These are phyloP conservation scores for Scedosporium boydii DNA, from an alignment of 2,329 filamentous ascomycete genomes.

Conservation along the genomic window DNA sequence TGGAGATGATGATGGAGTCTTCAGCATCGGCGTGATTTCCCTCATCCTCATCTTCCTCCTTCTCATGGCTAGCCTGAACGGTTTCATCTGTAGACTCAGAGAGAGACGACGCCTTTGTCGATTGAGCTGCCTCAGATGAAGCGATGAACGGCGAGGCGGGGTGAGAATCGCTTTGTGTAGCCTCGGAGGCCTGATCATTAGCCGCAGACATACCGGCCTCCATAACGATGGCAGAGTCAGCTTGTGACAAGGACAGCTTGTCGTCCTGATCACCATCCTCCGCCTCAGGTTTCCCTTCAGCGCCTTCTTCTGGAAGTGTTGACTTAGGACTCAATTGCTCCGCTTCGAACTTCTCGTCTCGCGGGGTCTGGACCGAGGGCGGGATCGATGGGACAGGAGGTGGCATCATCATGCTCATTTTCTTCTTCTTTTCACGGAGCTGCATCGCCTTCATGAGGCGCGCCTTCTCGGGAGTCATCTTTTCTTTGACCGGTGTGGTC, in stretches of 20 bases:
- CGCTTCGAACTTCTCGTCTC: background rate
- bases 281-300: constrained; percentile 7
- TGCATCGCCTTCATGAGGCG: constrained; percentile 92
- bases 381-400: constrained; percentile 4
- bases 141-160: constrained; percentile 44
- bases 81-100: constrained; percentile 56
- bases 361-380: background rate
- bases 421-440: constrained; percentile 70
- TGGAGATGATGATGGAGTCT: background rate
- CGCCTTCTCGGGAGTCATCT: constrained; percentile 80
- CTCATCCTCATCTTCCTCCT: constrained; percentile 14
- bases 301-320: constrained; percentile 13
- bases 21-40: background rate
- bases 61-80: constrained; percentile 29
- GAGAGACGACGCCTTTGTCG: constrained; percentile 54
- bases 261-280: constrained; percentile 20
- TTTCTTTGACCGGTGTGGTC: constrained; percentile 33
- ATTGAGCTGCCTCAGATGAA: constrained; percentile 46
- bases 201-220: constrained; percentile 31
- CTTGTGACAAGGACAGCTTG: constrained; percentile 30
- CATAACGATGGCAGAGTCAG: constrained; percentile 47
- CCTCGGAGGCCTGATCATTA: constrained; percentile 36
- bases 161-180: constrained; percentile 45
- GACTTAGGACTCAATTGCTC: constrained; percentile 12
- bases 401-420: constrained; percentile 25